These are phyloP conservation scores for Pseudogymnoascus sp. DNA, from an alignment of 2,329 filamentous ascomycete species.

Conservation along the genomic window DNA sequence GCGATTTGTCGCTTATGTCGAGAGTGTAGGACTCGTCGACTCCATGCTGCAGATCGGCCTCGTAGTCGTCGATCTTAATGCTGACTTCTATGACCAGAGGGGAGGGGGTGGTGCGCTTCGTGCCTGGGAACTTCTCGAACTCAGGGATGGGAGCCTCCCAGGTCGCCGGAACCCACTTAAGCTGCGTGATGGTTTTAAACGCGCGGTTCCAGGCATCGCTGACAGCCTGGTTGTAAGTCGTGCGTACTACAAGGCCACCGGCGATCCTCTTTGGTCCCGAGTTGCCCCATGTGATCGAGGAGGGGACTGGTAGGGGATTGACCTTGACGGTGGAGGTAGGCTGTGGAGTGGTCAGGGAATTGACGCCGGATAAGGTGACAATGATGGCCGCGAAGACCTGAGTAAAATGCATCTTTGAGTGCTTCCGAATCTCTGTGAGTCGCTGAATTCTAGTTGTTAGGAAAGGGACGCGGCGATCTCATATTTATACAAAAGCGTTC, in stretches of 20 bases:
- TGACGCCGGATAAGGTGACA: slow-evolving; percentile 26
- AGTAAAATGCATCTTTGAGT: slow-evolving; percentile 14
- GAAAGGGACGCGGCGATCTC: neutral
- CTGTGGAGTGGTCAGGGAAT: neutral
- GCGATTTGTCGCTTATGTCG: slow-evolving; percentile 40
- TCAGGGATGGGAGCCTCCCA: slow-evolving; percentile 41
- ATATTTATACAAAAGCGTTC: neutral
- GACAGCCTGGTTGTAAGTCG: slow-evolving; percentile 31
- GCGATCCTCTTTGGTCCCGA: slow-evolving; percentile 38
- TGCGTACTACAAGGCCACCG: slow-evolving; percentile 30
- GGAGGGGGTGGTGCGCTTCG: slow-evolving; percentile 26
- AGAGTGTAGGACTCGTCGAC: slow-evolving; percentile 72
- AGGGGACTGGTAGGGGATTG: slow-evolving; percentile 46
- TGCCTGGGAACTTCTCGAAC: slow-evolving; percentile 43
- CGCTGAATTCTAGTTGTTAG: neutral
- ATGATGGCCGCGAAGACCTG: slow-evolving; percentile 5
- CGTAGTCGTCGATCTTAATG: slow-evolving; percentile 36
- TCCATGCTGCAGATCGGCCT: slow-evolving; percentile 43
- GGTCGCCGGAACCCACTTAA: slow-evolving; percentile 46
- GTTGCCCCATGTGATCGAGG: slow-evolving; percentile 43
- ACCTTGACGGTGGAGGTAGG: slow-evolving; percentile 36
- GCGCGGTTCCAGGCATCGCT: slow-evolving; percentile 41
- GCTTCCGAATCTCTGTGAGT: neutral
- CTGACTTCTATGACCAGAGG: slow-evolving; percentile 33
- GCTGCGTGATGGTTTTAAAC: slow-evolving; percentile 35